These are phyloP conservation scores for Sarocladium kiliense DNA, from an alignment of 2,329 filamentous ascomycete genomes.

Conservation along the genomic window DNA sequence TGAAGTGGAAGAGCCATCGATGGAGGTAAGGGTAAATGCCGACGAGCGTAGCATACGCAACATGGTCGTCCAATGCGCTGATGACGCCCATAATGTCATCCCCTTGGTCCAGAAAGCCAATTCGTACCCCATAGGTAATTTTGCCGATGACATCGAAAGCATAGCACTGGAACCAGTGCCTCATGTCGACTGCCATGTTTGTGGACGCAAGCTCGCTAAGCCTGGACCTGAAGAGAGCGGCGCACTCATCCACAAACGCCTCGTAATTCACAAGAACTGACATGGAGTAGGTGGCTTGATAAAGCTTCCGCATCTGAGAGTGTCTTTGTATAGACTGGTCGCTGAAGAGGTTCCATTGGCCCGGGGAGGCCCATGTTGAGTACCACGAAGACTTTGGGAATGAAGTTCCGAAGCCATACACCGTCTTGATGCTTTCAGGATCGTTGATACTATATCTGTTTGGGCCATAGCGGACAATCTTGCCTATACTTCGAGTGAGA, in stretches of 20 bases:
- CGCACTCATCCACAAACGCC: slow-evolving; percentile 25
- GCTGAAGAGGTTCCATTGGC: slow-evolving; percentile 21
- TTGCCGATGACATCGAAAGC: too few species aligned
- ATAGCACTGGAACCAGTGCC: too few species aligned
- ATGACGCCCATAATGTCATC: too few species aligned
- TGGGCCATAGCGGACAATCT: slow-evolving; percentile 41
- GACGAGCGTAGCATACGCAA: too few species aligned
- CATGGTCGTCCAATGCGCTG: too few species aligned
- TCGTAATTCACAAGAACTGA: slow-evolving; percentile 27
- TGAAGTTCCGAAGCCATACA: slow-evolving; percentile 24
- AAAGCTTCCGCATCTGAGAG: slow-evolving; percentile 20
- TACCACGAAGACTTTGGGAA: slow-evolving; percentile 30
- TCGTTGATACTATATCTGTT: slow-evolving; percentile 41
- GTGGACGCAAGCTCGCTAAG: slow-evolving; percentile 20
- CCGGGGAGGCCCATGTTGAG: slow-evolving; percentile 17
- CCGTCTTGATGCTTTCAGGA: slow-evolving; percentile 30
- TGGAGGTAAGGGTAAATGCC: too few species aligned
- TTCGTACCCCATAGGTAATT: too few species aligned
- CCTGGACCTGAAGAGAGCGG: slow-evolving; percentile 21
- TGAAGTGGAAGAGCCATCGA: not conserved
- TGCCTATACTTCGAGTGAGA: slow-evolving; percentile 17
- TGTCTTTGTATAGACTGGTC: slow-evolving; percentile 23
- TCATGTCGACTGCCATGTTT: too few species aligned
- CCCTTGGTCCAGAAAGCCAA: too few species aligned
- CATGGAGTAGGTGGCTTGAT: slow-evolving; percentile 27